phyloP scores from a whole-genome alignment of 768 basidiomycete genomes.

The Steccherinum ochraceum region DNA sequence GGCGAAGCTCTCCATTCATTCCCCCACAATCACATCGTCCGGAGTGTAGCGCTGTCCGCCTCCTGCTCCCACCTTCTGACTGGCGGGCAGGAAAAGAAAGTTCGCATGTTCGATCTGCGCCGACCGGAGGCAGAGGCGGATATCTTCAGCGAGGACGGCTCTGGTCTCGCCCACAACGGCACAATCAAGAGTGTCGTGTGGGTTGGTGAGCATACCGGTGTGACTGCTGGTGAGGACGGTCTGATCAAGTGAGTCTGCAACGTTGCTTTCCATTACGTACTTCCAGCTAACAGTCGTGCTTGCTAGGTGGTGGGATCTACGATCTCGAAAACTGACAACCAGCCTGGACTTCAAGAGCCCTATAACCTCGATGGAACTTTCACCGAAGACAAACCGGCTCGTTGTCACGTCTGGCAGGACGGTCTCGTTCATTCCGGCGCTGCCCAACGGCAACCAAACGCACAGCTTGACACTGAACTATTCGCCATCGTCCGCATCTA shows the following conservation, averaged over 20 bases:
- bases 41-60: constrained; percentile 85
- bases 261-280: background rate
- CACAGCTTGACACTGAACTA: constrained; percentile 80
- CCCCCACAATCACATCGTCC: constrained; percentile 97
- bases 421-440: constrained; percentile 83
- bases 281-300: constrained; percentile 1
- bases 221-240: constrained; percentile 91
- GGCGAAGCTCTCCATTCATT: constrained; percentile 92
- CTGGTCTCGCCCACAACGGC: constrained; percentile 71
- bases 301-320: constrained; percentile 92
- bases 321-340: constrained; percentile 67
- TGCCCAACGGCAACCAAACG: constrained; percentile 54
- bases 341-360: constrained; percentile 68
- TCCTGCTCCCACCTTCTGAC: constrained; percentile 65
- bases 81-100: constrained; percentile 97
- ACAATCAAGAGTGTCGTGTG: constrained; percentile 91
- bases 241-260: constrained; percentile 62
- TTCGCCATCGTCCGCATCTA: constrained; percentile 87
- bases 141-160: constrained; percentile 58
- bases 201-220: constrained; percentile 82
- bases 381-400: constrained; percentile 70
- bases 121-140: constrained; percentile 85
- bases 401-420: constrained; percentile 90
- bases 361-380: constrained; percentile 93
- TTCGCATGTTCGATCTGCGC: constrained; percentile 87